These are phyloP conservation scores for Annona squamosa DNA, from an alignment of 164 flowering plant genomes.

Conservation along the genomic window DNA sequence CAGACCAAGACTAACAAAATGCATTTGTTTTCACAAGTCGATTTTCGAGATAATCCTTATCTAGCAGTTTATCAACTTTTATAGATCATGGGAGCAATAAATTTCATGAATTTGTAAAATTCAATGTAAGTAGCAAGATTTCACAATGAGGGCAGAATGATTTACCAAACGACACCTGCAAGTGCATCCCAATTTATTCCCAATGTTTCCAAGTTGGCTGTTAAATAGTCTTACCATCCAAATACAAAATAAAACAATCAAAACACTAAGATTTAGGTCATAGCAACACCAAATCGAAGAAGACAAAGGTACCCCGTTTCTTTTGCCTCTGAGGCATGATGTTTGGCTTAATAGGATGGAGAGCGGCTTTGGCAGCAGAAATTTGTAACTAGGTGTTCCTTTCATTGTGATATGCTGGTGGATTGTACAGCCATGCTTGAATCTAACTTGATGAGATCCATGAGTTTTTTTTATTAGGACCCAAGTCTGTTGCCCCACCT, in stretches of 20 bases:
- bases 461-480: constrained; percentile 36
- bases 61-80: background rate
- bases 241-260: background rate
- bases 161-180: background rate
- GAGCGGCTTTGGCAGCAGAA: constrained; percentile 83
- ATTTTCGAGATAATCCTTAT: background rate
- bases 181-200: background rate
- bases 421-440: constrained; percentile 42
- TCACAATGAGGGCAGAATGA: background rate
- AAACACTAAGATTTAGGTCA: background rate
- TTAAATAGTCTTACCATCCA: background rate
- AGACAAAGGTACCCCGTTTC: constrained; percentile 34
- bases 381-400: constrained; percentile 70
- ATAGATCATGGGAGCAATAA: background rate
- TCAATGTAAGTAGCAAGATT: background rate
- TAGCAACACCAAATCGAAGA: background rate
- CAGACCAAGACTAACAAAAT: background rate
- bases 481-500: too few species aligned
- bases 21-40: background rate
- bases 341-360: constrained; percentile 58
- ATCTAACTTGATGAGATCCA: constrained; percentile 96
- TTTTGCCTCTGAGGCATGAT: constrained; percentile 72
- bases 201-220: background rate
- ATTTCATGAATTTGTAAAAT: background rate
- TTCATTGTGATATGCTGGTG: constrained; percentile 36